Conservation (phyloP, 129 eudicot genomes). For the Escallonia rubra region DNA sequence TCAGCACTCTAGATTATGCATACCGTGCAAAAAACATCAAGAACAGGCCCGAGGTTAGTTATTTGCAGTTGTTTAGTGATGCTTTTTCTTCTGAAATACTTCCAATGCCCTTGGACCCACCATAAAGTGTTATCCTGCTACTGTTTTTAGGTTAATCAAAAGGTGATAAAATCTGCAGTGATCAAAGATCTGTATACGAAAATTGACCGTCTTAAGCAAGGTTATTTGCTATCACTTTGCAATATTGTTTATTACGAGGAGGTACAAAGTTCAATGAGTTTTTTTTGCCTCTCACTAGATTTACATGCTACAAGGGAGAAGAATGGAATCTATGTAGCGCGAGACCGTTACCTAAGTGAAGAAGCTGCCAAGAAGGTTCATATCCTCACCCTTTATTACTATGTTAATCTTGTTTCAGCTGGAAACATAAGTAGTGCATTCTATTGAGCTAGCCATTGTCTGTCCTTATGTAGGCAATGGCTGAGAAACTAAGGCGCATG, state of each 20-base stretch:
- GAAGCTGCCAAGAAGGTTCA: conserved; percentile 58
- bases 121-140: neutral
- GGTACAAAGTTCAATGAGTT: too few species aligned
- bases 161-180: conserved; percentile 43
- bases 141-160: conserved; percentile 45
- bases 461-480: conserved; percentile 32
- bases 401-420: neutral
- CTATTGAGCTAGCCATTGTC: neutral
- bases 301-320: conserved; percentile 64
- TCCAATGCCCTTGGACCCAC: neutral
- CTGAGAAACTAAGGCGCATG: conserved; percentile 34
- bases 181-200: conserved; percentile 51
- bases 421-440: neutral
- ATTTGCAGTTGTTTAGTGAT: neutral
- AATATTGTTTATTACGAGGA: too few species aligned
- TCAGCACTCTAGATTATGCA: conserved; percentile 55
- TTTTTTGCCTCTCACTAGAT: conserved; percentile 26
- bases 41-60: conserved; percentile 64
- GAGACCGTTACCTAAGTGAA: conserved; percentile 42
- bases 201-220: conserved; percentile 57
- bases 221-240: conserved; percentile 1
- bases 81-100: neutral
- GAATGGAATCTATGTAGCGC: conserved; percentile 55
- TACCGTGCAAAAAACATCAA: conserved; percentile 62
- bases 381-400: neutral